phyloP scores from a whole-genome alignment of 208 protist species.

The Leishmania tropica region DNA sequence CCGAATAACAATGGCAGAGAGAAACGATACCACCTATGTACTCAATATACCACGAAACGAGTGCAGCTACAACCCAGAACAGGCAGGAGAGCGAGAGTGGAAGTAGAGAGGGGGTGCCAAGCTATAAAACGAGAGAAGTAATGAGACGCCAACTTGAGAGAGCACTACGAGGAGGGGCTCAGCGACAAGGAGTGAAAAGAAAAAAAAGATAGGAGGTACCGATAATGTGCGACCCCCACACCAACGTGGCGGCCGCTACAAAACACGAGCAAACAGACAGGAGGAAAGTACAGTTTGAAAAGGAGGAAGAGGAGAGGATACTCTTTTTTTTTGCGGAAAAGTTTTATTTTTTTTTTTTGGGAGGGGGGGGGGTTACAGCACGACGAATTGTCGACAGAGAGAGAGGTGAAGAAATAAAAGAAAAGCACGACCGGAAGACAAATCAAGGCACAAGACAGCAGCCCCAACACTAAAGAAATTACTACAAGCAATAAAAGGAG shows the following conservation, averaged over 20 bases:
- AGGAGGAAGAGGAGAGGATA: not conserved
- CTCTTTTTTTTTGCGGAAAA: not conserved
- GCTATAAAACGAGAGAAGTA: not conserved
- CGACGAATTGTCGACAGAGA: slow-evolving; percentile 3
- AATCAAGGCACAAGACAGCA: not conserved
- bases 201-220: slow-evolving; percentile 1
- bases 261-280: not conserved
- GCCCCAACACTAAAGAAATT: not conserved
- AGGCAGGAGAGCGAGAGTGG: not conserved
- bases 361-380: not conserved
- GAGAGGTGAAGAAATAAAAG: not conserved
- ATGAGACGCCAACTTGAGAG: not conserved
- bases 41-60: not conserved
- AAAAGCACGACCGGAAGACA: not conserved
- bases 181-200: not conserved
- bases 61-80: not conserved
- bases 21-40: not conserved
- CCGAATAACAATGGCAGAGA: not conserved
- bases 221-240: not conserved
- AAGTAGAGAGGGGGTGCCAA: not conserved
- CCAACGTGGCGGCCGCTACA: not conserved
- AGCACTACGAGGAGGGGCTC: not conserved
- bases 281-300: not conserved
- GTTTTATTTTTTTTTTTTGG: not conserved
- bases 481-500: not conserved